Conservation (phyloP, 495 filamentous ascomycete genomes). For the Aspergillus heteromorphus region DNA sequence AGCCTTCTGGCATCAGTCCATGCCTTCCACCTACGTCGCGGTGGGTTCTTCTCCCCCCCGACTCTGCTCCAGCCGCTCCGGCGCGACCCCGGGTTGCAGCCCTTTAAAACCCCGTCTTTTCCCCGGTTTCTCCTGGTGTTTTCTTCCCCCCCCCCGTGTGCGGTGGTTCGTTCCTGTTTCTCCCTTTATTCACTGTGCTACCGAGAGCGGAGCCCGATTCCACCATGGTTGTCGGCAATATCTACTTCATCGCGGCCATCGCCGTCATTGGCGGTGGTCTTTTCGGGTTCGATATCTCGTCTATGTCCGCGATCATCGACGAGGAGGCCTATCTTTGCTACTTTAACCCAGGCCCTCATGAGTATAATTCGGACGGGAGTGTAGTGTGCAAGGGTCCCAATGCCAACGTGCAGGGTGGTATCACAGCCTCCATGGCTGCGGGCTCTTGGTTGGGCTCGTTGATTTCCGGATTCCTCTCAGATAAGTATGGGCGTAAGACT, state of each 20-base stretch:
- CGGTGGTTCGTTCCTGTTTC: background rate
- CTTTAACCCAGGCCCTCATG: constrained; percentile 48
- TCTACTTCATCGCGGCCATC: constrained; percentile 70
- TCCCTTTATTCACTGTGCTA: background rate
- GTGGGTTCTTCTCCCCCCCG: background rate
- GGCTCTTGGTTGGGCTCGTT: constrained; percentile 72
- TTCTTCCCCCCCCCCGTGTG: constrained; percentile 1
- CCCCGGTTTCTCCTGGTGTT: constrained; percentile 7
- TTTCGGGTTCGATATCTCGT: constrained; percentile 79
- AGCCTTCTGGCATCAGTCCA: background rate
- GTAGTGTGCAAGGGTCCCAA: constrained; percentile 41
- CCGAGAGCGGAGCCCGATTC: background rate
- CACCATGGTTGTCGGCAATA: constrained; percentile 49
- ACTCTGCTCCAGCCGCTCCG: constrained; percentile 7
- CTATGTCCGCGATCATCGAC: constrained; percentile 72
- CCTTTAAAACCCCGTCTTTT: constrained; percentile 4
- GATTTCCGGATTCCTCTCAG: constrained; percentile 60
- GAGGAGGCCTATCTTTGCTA: constrained; percentile 55
- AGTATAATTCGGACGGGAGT: constrained; percentile 19
- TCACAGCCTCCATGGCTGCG: constrained; percentile 66
- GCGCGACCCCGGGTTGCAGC: background rate
- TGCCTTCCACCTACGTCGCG: background rate
- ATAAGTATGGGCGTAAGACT: constrained; percentile 60
- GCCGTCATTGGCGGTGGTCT: constrained; percentile 73
- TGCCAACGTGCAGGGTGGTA: constrained; percentile 50